Percentiles rank a stretch among this genome's conserved stretches.
Conservation (phyloP, 108 stramenopile genomes). For the Skeletonema tropicum region DNA sequence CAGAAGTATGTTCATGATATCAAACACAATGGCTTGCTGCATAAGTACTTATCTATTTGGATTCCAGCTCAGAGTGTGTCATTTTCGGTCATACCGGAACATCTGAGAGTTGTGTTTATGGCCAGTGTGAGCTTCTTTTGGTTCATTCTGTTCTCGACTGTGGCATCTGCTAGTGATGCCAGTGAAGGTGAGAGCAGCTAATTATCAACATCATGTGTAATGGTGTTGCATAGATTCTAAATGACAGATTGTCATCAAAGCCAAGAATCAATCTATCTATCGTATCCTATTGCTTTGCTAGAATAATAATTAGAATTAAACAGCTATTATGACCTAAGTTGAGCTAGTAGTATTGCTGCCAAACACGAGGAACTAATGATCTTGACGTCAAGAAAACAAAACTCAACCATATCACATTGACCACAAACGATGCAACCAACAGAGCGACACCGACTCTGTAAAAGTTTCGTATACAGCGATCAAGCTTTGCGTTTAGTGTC, state of each 20-base stretch:
- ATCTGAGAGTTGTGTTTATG: conserved; percentile 12
- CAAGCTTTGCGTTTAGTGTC: conserved; percentile 33
- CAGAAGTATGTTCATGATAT: conserved; percentile 15
- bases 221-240: background rate
- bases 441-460: conserved; percentile 11
- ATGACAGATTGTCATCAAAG: background rate
- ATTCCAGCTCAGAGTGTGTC: conserved; percentile 2
- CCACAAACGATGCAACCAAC: conserved; percentile 16
- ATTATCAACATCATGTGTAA: background rate
- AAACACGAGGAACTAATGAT: conserved; percentile 19
- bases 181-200: background rate
- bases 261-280: background rate
- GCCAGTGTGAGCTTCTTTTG: conserved; percentile 19
- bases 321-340: background rate
- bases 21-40: conserved; percentile 11
- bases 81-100: conserved; percentile 14
- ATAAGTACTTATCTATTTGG: conserved; percentile 12
- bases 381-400: conserved; percentile 24
- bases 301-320: background rate
- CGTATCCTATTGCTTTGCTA: background rate
- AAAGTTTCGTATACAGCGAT: conserved; percentile 31
- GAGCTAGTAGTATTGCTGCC: background rate
- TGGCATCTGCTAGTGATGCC: background rate
- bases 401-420: conserved; percentile 20
- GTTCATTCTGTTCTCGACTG: conserved; percentile 8